Conservation (phyloP, 768 basidiomycete species). For the Boletus insuetus region DNA sequence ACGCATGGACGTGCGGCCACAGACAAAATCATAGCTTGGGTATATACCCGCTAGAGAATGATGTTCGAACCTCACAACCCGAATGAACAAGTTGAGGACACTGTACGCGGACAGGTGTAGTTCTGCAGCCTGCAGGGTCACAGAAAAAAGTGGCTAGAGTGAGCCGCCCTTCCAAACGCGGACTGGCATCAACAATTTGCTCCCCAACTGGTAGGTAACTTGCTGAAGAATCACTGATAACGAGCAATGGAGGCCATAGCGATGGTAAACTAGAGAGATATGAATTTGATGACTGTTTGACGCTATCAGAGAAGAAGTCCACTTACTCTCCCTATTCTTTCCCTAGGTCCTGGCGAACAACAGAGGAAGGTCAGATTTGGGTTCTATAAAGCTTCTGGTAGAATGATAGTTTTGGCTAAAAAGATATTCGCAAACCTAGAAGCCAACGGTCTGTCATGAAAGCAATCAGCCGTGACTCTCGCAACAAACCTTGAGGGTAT, state of each 20-base stretch:
- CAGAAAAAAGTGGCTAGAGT: constrained; percentile 11
- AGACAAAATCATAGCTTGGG: constrained; percentile 19
- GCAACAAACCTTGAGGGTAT: constrained; percentile 16
- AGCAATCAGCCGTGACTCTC: neutral
- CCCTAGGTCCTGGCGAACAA: constrained; percentile 25
- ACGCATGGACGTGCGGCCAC: constrained; percentile 17
- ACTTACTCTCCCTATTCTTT: constrained; percentile 16
- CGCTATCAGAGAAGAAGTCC: neutral
- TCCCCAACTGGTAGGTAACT: constrained; percentile 19
- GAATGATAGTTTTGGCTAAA: neutral
- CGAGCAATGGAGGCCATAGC: constrained; percentile 18
- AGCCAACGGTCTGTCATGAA: constrained; percentile 11
- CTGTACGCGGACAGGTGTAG: neutral
- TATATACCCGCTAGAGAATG: constrained; percentile 6
- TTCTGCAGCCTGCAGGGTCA: constrained; percentile 5
- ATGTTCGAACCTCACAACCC: constrained; percentile 20
- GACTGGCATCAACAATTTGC: constrained; percentile 18
- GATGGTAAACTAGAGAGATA: constrained; percentile 15
- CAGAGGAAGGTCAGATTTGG: constrained; percentile 3
- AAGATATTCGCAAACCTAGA: too few relatives aligned
- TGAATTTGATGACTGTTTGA: neutral
- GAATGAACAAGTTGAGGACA: too few relatives aligned
- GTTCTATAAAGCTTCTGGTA: constrained; percentile 23
- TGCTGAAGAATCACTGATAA: constrained; percentile 15
- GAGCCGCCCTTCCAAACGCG: constrained; percentile 20